Conservation (phyloP, 148 eudicot genomes). For the Rhododendron mucronatum region DNA sequence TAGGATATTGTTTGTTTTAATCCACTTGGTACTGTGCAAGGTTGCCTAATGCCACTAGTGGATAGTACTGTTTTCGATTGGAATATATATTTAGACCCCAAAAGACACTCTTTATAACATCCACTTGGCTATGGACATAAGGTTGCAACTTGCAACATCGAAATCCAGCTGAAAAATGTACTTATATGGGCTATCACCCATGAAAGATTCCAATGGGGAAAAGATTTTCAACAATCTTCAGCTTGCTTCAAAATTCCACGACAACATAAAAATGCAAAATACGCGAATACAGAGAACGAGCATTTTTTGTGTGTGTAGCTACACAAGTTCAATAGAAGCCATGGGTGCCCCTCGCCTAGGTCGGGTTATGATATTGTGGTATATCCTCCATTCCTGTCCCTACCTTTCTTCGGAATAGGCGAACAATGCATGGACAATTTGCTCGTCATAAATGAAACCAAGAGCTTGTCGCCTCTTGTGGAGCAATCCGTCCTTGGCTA, state of each 20-base stretch:
- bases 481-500: slow-evolving; percentile 86
- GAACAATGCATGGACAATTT: slow-evolving; percentile 80
- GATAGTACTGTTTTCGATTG: too few species aligned
- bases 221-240: not conserved
- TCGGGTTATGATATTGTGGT: slow-evolving; percentile 70
- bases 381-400: slow-evolving; percentile 83
- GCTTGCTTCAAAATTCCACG: not conserved
- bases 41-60: too few species aligned
- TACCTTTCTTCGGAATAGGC: slow-evolving; percentile 61
- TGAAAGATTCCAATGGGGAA: not conserved
- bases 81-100: too few species aligned
- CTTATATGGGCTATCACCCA: too few species aligned
- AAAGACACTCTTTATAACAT: too few species aligned
- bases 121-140: not conserved
- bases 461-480: slow-evolving; percentile 93
- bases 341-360: slow-evolving; percentile 94
- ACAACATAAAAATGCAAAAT: not conserved
- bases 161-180: not conserved
- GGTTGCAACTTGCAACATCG: not conserved
- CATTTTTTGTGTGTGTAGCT: not conserved
- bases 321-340: slow-evolving; percentile 87
- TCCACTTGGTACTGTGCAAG: too few species aligned
- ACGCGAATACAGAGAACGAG: not conserved
- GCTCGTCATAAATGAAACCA: slow-evolving; percentile 85
- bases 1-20: too few species aligned